Evolutionary conservation across 371 early-diverging fungal genomes (phyloP).

Genomic region (Mortierella sp.): DNA sequence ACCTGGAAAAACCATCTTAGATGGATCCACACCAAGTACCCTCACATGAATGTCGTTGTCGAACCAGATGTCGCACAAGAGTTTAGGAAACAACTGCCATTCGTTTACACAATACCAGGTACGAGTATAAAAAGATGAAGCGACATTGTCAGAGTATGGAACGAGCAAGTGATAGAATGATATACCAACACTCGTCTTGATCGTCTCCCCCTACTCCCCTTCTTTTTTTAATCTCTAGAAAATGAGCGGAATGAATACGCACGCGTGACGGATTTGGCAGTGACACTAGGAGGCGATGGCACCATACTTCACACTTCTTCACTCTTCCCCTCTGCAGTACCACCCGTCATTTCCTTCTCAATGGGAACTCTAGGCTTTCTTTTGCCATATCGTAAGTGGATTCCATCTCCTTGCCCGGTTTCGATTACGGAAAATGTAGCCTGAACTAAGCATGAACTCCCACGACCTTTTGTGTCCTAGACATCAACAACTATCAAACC

Average conservation of each 20-base stretch:
- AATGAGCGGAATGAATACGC: constrained; percentile 61
- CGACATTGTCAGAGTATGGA: neutral
- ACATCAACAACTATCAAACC: constrained; percentile 66
- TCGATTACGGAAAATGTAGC: too few relatives aligned
- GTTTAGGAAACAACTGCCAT: constrained; percentile 63
- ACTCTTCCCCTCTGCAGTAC: constrained; percentile 80
- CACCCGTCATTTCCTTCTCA: constrained; percentile 92
- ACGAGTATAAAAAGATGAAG: neutral
- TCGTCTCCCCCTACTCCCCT: too few relatives aligned
- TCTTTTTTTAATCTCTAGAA: too few relatives aligned
- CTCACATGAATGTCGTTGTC: constrained; percentile 73
- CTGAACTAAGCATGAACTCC: too few relatives aligned
- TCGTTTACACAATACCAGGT: constrained; percentile 70
- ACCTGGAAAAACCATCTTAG: constrained; percentile 33
- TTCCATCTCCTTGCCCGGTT: too few relatives aligned
- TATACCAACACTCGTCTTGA: too few relatives aligned
- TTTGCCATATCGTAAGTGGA: constrained; percentile 75
- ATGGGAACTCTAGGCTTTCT: constrained; percentile 94
- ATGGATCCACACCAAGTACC: constrained; percentile 70
- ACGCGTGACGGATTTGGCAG: constrained; percentile 81
- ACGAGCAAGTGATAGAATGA: too few relatives aligned
- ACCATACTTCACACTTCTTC: constrained; percentile 92
- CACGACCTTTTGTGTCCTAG: constrained; percentile 58
- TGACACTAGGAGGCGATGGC: constrained; percentile 97
- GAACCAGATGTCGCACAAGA: constrained; percentile 71